Percentiles rank a stretch among this genome's conserved stretches.
Evolutionary conservation across 257 asterid species (phyloP).

Genomic region (Eustoma russellianum): DNA sequence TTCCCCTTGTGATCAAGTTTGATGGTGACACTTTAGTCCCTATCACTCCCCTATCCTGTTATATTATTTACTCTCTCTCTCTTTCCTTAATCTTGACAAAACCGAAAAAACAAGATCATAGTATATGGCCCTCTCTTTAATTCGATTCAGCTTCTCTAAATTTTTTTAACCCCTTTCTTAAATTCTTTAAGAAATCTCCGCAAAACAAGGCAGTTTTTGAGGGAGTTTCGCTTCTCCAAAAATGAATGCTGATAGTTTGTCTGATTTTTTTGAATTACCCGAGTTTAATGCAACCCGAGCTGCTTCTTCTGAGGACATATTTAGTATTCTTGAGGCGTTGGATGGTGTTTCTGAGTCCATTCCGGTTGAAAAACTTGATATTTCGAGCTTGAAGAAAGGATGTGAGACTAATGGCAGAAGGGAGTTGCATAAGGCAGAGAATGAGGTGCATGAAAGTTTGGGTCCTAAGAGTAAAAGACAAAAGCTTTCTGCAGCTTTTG

Average conservation of each 20-base stretch:
- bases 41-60: slow-evolving; percentile 22
- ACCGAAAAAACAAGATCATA: too few relatives aligned
- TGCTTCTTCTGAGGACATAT: slow-evolving; percentile 52
- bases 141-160: background rate
- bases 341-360: slow-evolving; percentile 26
- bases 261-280: slow-evolving; percentile 33
- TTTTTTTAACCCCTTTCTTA: too few relatives aligned
- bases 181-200: slow-evolving; percentile 2
- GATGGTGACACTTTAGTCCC: slow-evolving; percentile 60
- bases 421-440: slow-evolving; percentile 28
- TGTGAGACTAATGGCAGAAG: slow-evolving; percentile 22
- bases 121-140: background rate
- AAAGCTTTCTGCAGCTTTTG: slow-evolving; percentile 28
- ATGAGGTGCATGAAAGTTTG: too few relatives aligned
- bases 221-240: slow-evolving; percentile 3
- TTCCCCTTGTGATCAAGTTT: slow-evolving; percentile 11
- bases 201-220: background rate
- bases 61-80: background rate
- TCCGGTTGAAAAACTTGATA: background rate
- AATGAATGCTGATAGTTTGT: slow-evolving; percentile 40
- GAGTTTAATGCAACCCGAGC: slow-evolving; percentile 21
- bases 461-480: slow-evolving; percentile 30
- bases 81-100: slow-evolving; percentile 15
- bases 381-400: slow-evolving; percentile 10
- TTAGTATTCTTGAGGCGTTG: slow-evolving; percentile 59